Evolutionary conservation across 495 filamentous ascomycete species (phyloP).

Genomic region (Xylaria intraflava): DNA sequence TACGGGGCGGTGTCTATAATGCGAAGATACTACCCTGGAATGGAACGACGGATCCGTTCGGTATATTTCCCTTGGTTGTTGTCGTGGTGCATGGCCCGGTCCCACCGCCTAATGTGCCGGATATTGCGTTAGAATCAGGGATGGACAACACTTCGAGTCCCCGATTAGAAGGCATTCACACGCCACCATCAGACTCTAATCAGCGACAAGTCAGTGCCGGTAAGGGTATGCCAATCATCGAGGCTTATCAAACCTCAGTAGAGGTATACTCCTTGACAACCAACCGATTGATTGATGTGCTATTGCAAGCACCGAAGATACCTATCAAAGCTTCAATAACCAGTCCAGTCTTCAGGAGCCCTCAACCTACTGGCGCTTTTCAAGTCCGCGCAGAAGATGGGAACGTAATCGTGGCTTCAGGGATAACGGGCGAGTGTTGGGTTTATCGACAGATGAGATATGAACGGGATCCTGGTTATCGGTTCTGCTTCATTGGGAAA

Average conservation of each 20-base stretch:
- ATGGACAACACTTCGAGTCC: conserved; percentile 35
- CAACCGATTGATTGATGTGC: conserved; percentile 57
- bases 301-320: conserved; percentile 53
- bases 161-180: conserved; percentile 29
- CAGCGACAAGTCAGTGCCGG: conserved; percentile 16
- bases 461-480: conserved; percentile 25
- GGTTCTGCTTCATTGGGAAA: conserved; percentile 68
- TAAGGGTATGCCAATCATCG: conserved; percentile 31
- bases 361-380: conserved; percentile 62
- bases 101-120: conserved; percentile 29
- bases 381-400: conserved; percentile 60
- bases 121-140: conserved; percentile 28
- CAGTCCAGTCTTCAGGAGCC: conserved; percentile 50
- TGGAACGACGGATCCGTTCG: conserved; percentile 17
- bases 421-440: conserved; percentile 78
- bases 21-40: conserved; percentile 69
- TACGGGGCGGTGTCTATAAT: conserved; percentile 72
- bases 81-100: conserved; percentile 69
- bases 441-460: conserved; percentile 50
- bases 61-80: conserved; percentile 58
- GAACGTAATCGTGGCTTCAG: conserved; percentile 66
- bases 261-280: conserved; percentile 76
- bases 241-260: conserved; percentile 72
- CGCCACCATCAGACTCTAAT: conserved; percentile 23
- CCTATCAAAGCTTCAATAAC: conserved; percentile 43